Evolutionary conservation across 2,329 filamentous ascomycete genomes (phyloP).

Genomic region (Talaromyces rugulosus): DNA sequence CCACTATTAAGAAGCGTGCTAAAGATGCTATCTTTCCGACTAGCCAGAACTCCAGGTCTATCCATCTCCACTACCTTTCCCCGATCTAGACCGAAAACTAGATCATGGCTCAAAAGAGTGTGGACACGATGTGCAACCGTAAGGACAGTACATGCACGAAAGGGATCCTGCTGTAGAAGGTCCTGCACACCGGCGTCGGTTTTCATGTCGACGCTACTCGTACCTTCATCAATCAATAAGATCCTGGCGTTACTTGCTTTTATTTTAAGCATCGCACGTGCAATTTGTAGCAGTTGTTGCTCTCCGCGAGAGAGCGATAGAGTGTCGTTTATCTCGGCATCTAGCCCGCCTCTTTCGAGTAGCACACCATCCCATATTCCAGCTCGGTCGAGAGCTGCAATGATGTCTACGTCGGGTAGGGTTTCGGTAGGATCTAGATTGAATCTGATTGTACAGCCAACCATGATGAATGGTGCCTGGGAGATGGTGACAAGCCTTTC

Average conservation of each 20-base stretch:
- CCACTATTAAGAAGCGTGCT: neutral
- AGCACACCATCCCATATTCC: slow-evolving; percentile 31
- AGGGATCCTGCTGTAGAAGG: neutral
- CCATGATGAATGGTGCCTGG: slow-evolving; percentile 41
- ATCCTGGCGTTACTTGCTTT: slow-evolving; percentile 24
- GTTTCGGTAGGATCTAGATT: slow-evolving; percentile 36
- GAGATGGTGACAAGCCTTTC: slow-evolving; percentile 38
- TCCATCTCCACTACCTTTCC: slow-evolving; percentile 31
- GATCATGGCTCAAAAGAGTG: slow-evolving; percentile 35
- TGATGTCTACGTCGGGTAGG: slow-evolving; percentile 29
- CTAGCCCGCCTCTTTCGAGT: slow-evolving; percentile 34
- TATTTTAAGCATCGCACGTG: slow-evolving; percentile 49
- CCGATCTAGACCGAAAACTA: slow-evolving; percentile 31
- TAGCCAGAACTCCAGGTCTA: neutral
- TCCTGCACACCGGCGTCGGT: neutral
- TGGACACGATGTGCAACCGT: slow-evolving; percentile 54
- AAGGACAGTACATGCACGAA: slow-evolving; percentile 51
- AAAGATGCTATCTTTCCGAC: neutral
- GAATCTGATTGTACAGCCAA: slow-evolving; percentile 30
- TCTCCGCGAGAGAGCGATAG: slow-evolving; percentile 52
- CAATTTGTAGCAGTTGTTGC: slow-evolving; percentile 61
- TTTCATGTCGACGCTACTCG: slow-evolving; percentile 48
- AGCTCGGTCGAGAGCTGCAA: slow-evolving; percentile 33
- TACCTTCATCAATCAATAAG: slow-evolving; percentile 42
- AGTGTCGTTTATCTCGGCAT: slow-evolving; percentile 43